Base-by-base conservation (phyloP, 805 yeast genomes). In the Barnettozyma sp. region DNA sequence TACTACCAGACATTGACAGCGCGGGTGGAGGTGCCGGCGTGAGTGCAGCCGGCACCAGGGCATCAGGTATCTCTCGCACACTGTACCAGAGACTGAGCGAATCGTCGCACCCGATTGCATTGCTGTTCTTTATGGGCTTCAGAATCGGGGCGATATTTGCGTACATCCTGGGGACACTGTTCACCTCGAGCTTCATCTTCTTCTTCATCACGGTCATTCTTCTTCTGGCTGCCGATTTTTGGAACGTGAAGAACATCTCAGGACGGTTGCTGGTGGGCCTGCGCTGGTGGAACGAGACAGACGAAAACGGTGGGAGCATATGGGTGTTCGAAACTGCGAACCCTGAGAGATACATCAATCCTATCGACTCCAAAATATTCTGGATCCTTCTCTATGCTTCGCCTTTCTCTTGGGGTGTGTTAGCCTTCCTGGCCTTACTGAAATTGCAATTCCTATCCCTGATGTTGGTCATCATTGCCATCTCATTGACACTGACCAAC, bases 231-330 rank as follows among this genome's bases (percentile, higher is more conserved):
- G 85, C 86, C 1, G 98, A 90, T 57, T 90, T 90, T 53, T 90
- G 97, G 94, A 82, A 84, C 53, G 77, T 85, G 17, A 92, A 90
- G 55, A 90, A 90, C 58, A 82, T 90, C 18, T 69, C 94, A 15
- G 98, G 98, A 2, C 65, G 97, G 40, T 70, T 85, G 38, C 60
- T 90, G 38, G 97, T 92, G 5, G 97, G 97, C 0, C 67, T 92
- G 44, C 70, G 94, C 45, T 90, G 98, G 98, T 90, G 97, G 96
- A 92, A 90, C 55, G 97, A 90, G 55, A 69, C 87, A 0, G 65
- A 71, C 20, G 66, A 63, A 14, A 56, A 70, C 7, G 66, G 72
- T 13, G 68, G 63, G 6, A 58, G 71, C 22, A 50, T 52, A 38
- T 85, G 94, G 94, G 94, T 86, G 15, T 85, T 85, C 52, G 95